Conservation (phyloP, 2,329 filamentous ascomycete species). For the Stachybotrys chlorohalonatus region DNA sequence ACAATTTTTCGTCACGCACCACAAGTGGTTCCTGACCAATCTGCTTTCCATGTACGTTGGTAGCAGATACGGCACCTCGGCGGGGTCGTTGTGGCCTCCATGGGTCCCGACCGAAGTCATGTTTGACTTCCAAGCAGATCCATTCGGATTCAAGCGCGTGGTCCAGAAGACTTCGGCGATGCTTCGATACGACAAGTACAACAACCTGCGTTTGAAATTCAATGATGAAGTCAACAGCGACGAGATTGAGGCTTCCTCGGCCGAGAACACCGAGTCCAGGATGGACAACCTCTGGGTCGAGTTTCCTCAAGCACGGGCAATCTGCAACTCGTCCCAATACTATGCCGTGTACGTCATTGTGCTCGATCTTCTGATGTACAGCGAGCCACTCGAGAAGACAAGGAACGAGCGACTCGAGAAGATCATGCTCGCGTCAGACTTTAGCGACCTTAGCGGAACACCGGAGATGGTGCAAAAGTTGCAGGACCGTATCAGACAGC, state of each 20-base stretch:
- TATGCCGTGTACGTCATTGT: constrained; percentile 98
- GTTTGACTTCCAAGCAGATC: constrained; percentile 90
- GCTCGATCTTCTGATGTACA: constrained; percentile 90
- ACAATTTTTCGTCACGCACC: constrained; percentile 95
- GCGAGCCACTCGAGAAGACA: constrained; percentile 94
- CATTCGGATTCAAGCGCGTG: constrained; percentile 95
- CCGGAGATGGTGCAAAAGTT: constrained; percentile 87
- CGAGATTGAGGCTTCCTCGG: constrained; percentile 38
- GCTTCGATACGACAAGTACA: constrained; percentile 96
- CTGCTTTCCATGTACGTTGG: constrained; percentile 90
- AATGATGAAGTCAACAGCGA: constrained; percentile 80
- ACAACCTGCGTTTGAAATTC: constrained; percentile 91
- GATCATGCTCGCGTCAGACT: constrained; percentile 98
- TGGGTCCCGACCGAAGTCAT: constrained; percentile 99
- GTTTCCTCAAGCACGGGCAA: constrained; percentile 86
- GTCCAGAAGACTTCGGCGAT: constrained; percentile 95
- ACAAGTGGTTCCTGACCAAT: constrained; percentile 78
- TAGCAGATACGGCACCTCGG: constrained; percentile 80
- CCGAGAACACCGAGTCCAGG: constrained; percentile 59
- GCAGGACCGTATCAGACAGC: constrained; percentile 84
- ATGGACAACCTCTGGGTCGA: constrained; percentile 97
- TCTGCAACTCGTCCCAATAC: constrained; percentile 96
- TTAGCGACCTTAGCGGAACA: constrained; percentile 88
- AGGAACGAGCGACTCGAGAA: constrained; percentile 90
- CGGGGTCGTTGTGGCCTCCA: constrained; percentile 85